Evolutionary conservation across 805 yeast species (phyloP), one percentile per base, ranked within the genome.

Genomic region (Vanderwaltozyma yarrowii): DNA sequence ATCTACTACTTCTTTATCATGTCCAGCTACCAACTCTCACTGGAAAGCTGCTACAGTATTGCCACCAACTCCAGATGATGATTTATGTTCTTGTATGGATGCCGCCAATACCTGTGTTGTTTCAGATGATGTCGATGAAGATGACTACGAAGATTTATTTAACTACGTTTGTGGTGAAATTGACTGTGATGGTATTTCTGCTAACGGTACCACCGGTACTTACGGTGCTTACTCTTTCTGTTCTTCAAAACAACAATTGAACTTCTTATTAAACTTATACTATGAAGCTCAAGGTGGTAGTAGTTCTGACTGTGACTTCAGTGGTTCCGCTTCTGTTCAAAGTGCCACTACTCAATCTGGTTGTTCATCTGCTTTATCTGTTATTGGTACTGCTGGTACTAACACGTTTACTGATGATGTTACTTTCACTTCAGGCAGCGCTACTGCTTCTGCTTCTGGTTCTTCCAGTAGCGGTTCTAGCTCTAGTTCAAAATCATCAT

Each of bases 151-250:
- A 40, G 75, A 69, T 30, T 63, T 82, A 47, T 82, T 69, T 63
- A 59, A 70, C 27, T 61, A 60, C 41, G 69, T 81, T 31, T 82
- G 94, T 64, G 72, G 70, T 46, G 45, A 60, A 19, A 60, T 73
- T 43, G 66, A 65, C 44, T 82, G 94, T 65, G 60, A 61, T 30
- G 85, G 76, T 51, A 78, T 82, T 46, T 56, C 60, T 36, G 71
- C 69, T 30, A 70, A 80, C 58, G 88, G 85, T 65, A 61, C 71
- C 35, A 58, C 66, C 17, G 92, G 89, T 56, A 51, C 54, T 6
- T 82, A 82, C 58, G 92, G 92, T 60, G 69, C 78, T 21, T 75
- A 69, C 64, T 80, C 89, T 14, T 78, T 71, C 77, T 82, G 92
- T 61, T 65, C 74, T 16, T 60, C 73, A 39, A 73, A 78, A 61